Evolutionary conservation across 2,329 filamentous ascomycete species (phyloP), one percentile per base, ranked within the genome.

Genomic region (Cyclaneusma minus): DNA sequence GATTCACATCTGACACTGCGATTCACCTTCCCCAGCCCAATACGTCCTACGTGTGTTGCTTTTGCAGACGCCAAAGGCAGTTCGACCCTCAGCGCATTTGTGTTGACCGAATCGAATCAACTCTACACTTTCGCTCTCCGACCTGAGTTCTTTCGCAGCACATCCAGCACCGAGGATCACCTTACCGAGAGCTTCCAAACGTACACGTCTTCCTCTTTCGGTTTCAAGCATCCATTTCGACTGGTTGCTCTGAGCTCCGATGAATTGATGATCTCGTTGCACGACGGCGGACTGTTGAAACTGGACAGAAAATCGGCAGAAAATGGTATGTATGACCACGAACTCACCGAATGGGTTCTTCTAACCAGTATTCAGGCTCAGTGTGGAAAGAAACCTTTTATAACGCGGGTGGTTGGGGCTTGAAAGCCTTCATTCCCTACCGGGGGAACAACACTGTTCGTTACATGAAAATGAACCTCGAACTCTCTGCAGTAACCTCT

Each of bases 41-140:
- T 95, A 24, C 66, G 79, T 35, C 66, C 76, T 6, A 70, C 73
- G 14, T 89, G 87, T 37, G 66, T 98, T 33, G 79, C 78, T 7
- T 68, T 98, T 34, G 72, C 82, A 17, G 89, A 98, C 46, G 63
- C 74, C 5, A 61, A 72, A 34, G 78, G 82, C 32, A 76, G 77
- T 42, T 80, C 92, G 58, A 66, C 73, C 33, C 56, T 94, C 27
- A 77, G 68, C 39, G 65, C 84, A 22, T 91, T 84, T 50, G 78
- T 80, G 26, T 61, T 93, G 42, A 87, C 85, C 33, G 67, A 72
- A 34, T 60, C 67, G n/a, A 80, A 76, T 44, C 72, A 82, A 36
- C 61, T 98, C 11, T 85, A 85, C 53, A 84, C 81, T 8, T 64
- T 98, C 37, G 77, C 67, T n/a, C 54, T 98, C 25, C 74, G 77